Base-by-base conservation (phyloP, 2,329 filamentous ascomycete species). In the Paraconiothyrium brasiliense region DNA sequence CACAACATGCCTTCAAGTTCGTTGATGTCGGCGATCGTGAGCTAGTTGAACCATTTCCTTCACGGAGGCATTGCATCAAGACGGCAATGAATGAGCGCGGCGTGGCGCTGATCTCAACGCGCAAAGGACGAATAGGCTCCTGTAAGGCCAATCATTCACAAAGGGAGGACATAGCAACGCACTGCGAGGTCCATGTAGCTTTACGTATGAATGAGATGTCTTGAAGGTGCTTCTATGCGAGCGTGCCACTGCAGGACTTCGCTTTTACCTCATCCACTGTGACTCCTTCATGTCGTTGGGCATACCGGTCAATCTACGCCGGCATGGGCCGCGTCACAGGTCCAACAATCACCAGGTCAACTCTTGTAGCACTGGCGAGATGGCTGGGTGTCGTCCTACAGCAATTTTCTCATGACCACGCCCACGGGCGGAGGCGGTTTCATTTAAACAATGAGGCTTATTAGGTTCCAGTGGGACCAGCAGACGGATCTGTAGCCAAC, bases 371-470 rank as follows among this genome's bases (percentile, higher is more conserved):
- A 64, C 62, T 27, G 43, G 32, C 47, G 30, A 43, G 43, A 46
- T 49, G 60, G 54, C 54, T 54, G 55, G 43, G 43, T 43, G 11
- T 54, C 41, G 60, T 57, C 55, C 47, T 27, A 50, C 22, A 37
- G 8, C 35, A 52, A 37, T 20, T 32, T 41, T 39, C 30, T 52
- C n/a, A 24, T 27, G 32, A 30, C 20, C 47, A 30, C 20, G 41
- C 47, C 11, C 22, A 44, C 55, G 37, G 32, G 8, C 20, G 34
- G 46, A 34, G 64, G 62, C 61, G 58, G 68, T 68, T 66, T 67
- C 68, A 64, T 59, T 48, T 58, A 60, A 41, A 62, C 43, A 58
- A 58, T 48, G 50, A 64, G 58, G 57, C 59, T 57, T 58, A 41
- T 57, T 58, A 46, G 51, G 35, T 32, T 24, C 43, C 32, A 13